Conservation (phyloP, 164 flowering plant species). For the Sextonia rubra region DNA sequence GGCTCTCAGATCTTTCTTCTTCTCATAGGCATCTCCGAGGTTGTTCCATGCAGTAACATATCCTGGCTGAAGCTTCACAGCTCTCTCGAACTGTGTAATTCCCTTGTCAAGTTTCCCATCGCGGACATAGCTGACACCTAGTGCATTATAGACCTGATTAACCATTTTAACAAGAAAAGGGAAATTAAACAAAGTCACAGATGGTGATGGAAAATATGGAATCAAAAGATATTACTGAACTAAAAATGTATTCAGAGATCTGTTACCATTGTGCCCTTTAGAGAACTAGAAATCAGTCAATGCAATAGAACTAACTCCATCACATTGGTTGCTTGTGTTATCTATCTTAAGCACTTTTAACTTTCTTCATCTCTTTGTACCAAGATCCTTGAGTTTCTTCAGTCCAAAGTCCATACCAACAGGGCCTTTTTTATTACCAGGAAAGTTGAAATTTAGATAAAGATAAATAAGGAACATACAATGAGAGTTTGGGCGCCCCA, state of each 20-base stretch:
- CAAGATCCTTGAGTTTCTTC: not conserved
- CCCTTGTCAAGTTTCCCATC: constrained; percentile 84
- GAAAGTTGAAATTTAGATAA: not conserved
- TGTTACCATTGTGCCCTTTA: no score
- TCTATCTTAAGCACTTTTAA: not conserved
- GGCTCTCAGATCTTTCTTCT: constrained; percentile 64
- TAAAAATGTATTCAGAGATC: not conserved
- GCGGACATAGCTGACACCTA: constrained; percentile 75
- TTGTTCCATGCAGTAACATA: constrained; percentile 97
- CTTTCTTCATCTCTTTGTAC: not conserved
- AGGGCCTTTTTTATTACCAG: not conserved
- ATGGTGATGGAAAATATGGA: not conserved
- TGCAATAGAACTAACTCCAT: not conserved
- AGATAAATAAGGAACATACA: no score
- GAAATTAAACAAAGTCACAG: not conserved
- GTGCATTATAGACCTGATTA: constrained; percentile 82
- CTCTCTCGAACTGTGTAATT: constrained; percentile 69
- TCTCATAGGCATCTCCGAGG: constrained; percentile 94
- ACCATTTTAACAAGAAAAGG: not conserved
- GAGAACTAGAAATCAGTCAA: not conserved
- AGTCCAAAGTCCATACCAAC: not conserved
- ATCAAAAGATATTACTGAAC: not conserved
- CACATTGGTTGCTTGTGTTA: not conserved
- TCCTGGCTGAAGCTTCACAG: constrained; percentile 91
- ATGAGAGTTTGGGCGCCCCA: no score